Base-by-base conservation (phyloP, 306 rosid species). In the Begonia peltatifolia region DNA sequence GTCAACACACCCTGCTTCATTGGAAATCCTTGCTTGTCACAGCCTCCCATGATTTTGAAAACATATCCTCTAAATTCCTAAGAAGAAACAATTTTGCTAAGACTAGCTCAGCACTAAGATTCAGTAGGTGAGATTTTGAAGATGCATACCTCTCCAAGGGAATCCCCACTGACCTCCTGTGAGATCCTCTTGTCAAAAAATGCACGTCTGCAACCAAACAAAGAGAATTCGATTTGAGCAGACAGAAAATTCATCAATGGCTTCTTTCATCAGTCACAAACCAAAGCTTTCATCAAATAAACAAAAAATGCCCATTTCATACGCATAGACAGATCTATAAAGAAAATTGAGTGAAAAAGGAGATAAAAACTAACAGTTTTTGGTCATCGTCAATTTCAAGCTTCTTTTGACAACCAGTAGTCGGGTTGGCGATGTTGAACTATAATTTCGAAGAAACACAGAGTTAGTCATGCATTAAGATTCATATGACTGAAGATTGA, bases 1-100 rank as follows among this genome's bases (percentile, higher is more conserved):
- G 81, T 71, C 57, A 71, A 51, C 38, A 76, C 81, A 48, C 77
- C 81, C 57, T 71, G 77, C 74, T 76, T 76, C 77, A 76, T 68
- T 41, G 74, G 81, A 59, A 71, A 76, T 25, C 81, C 77, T 46
- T 76, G 74, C 61, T 76, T 76, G 71, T 76, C 77, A 50, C 77
- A 67, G 38, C 81, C 81, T 47, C 74, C 77, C 71, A 71, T 76
- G 10, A 71, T 76, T 23, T 76, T 76, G 46, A 76, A 75, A 10
- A 71, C 66, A 14, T 71, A 75, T 3, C 77, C 77, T 44, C 52
- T 64, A 57, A 75, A 75, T 50, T 75, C 77, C 74, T 75, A 62
- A 25, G 18, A 49, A 17, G 16, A 44, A 10, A 30, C 38, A 30
- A 5, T 30, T 30, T 7, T 30, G 38, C 38, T 30, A 0, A 30